A percentile compares a stretch with the other conserved stretches of the same genome.
Evolutionary conservation across 2,329 filamentous ascomycete species (phyloP).

Genomic region (Daldinia sp.): DNA sequence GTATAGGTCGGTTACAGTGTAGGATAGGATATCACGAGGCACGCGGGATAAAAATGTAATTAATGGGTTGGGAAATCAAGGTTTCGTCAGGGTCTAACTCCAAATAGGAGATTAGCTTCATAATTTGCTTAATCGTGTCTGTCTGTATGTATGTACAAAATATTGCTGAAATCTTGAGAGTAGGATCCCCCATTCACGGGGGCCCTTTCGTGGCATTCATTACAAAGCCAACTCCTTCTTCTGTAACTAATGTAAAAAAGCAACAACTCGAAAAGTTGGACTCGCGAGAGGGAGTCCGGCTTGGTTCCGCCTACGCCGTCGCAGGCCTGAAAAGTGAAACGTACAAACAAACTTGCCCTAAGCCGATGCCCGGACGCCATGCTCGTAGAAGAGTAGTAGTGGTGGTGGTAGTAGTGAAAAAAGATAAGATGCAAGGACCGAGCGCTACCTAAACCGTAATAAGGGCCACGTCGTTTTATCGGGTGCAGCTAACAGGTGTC

Average conservation of each 20-base stretch:
- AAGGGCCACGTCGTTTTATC: slow-evolving; percentile 15
- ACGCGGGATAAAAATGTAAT: slow-evolving; percentile 5
- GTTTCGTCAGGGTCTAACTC: slow-evolving; percentile 15
- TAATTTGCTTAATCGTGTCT: slow-evolving; percentile 16
- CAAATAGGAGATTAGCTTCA: slow-evolving; percentile 9
- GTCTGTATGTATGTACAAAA: slow-evolving; percentile 24
- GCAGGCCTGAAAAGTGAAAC: slow-evolving; percentile 27
- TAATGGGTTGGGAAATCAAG: slow-evolving; percentile 21
- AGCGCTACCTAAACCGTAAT: background rate
- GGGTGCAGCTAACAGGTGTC: slow-evolving; percentile 7
- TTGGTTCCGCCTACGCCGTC: slow-evolving; percentile 37
- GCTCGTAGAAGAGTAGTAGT: slow-evolving; percentile 40
- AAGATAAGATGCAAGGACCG: background rate
- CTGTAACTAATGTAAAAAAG: background rate
- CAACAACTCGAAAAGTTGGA: background rate
- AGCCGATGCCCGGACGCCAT: slow-evolving; percentile 44
- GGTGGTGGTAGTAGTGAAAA: background rate
- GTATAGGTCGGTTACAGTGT: background rate
- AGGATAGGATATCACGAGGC: slow-evolving; percentile 23
- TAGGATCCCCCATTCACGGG: too few species aligned
- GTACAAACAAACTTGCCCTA: slow-evolving; percentile 28
- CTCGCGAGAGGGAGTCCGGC: background rate
- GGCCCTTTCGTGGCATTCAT: slow-evolving; percentile 4
- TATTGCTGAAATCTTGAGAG: slow-evolving; percentile 10
- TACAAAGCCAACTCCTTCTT: background rate